These are phyloP conservation scores for Tephrocybe sp. DNA, from an alignment of 768 basidiomycete genomes.

Conservation along the genomic window DNA sequence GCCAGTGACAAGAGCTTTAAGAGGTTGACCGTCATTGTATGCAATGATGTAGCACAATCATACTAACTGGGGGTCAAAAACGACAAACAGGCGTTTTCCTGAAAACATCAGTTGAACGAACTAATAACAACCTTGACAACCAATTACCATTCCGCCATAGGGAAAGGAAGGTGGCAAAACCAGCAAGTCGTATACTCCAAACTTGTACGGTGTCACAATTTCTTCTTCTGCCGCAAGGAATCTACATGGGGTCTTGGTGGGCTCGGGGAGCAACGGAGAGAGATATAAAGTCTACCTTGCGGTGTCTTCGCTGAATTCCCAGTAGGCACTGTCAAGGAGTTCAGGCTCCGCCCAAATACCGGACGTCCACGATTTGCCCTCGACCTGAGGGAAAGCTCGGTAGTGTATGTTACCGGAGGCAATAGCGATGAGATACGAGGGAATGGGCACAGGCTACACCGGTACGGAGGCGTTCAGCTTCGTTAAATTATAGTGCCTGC, in stretches of 20 bases:
- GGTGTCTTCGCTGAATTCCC: conserved; percentile 90
- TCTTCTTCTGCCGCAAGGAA: conserved; percentile 77
- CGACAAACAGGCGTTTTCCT: conserved; percentile 89
- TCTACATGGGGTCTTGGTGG: conserved; percentile 33
- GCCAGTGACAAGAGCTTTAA: conserved; percentile 73
- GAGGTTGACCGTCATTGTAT: background rate
- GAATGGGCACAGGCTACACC: conserved; percentile 74
- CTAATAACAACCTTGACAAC: background rate
- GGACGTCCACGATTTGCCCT: conserved; percentile 71
- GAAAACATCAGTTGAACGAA: conserved; percentile 6
- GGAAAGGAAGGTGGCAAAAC: conserved; percentile 92
- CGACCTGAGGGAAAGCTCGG: conserved; percentile 53
- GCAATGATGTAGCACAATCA: conserved; percentile 14
- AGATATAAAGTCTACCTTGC: conserved; percentile 45
- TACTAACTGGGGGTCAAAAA: conserved; percentile 90
- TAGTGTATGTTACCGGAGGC: conserved; percentile 83
- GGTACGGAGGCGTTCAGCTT: too few species aligned
- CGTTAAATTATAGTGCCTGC: background rate
- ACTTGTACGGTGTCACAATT: conserved; percentile 71
- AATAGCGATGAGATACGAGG: conserved; percentile 90
- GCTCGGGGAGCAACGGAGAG: background rate
- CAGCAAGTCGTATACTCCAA: conserved; percentile 86
- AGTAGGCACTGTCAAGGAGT: conserved; percentile 68
- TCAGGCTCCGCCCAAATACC: conserved; percentile 94
- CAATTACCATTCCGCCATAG: conserved; percentile 80